phyloP scores from a whole-genome alignment of 345 rosid species.

The Eucalyptus dawsonii region DNA sequence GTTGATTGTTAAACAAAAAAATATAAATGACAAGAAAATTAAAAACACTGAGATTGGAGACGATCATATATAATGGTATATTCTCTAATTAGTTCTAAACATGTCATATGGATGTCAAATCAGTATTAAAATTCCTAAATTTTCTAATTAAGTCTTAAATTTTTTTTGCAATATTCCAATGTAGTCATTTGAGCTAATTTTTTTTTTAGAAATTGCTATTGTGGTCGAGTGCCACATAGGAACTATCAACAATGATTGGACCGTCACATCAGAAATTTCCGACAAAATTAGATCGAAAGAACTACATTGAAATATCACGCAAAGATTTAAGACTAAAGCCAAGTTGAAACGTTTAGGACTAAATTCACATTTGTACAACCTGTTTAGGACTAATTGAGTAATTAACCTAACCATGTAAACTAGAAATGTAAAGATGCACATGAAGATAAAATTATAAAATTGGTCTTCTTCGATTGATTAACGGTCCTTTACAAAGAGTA shows the following conservation, averaged over 20 bases:
- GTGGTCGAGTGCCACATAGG: background rate
- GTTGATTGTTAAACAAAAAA: background rate
- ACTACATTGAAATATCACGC: too few relatives aligned
- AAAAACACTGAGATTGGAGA: background rate
- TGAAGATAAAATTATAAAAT: background rate
- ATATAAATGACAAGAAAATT: too few relatives aligned
- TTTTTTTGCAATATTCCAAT: background rate
- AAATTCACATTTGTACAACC: too few relatives aligned
- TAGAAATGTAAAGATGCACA: background rate
- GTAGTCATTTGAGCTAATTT: background rate
- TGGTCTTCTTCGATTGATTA: background rate
- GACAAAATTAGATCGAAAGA: rapidly evolving
- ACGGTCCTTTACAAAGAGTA: background rate
- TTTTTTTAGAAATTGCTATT: background rate
- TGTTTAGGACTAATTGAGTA: background rate
- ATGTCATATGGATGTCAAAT: background rate
- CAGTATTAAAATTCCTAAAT: background rate
- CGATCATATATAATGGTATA: background rate
- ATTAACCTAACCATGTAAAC: background rate
- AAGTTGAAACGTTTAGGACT: too few relatives aligned
- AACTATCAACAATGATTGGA: background rate
- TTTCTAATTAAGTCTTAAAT: background rate
- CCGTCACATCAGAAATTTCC: too few relatives aligned
- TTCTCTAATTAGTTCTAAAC: background rate
- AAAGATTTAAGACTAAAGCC: too few relatives aligned